Evolutionary conservation across 176 grass and related monocot species (phyloP).

Genomic region (Areca catechu): DNA sequence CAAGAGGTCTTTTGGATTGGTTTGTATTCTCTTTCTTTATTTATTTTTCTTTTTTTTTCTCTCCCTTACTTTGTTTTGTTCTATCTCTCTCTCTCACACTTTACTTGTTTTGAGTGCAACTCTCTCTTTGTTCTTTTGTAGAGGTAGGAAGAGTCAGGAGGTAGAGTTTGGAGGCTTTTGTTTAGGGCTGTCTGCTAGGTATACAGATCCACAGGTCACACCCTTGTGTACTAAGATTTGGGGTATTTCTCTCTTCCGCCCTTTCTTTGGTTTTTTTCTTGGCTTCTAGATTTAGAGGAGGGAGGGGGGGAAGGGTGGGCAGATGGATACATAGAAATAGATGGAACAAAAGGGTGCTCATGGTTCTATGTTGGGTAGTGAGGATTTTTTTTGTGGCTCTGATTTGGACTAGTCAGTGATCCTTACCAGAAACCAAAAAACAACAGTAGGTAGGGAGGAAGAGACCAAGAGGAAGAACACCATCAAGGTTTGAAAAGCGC

Average conservation of each 20-base stretch:
- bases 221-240: conserved; percentile 7
- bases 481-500: too few species aligned
- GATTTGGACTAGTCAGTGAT: conserved; percentile 19
- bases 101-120: conserved; percentile 28
- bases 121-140: conserved; percentile 40
- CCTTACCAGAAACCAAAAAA: conserved; percentile 26
- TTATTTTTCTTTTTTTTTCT: conserved; percentile 11
- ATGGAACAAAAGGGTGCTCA: conserved; percentile 7
- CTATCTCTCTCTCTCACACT: conserved; percentile 23
- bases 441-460: background rate
- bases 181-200: background rate
- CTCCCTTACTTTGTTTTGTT: conserved; percentile 21
- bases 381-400: conserved; percentile 10
- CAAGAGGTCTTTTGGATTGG: conserved; percentile 12
- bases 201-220: too few species aligned
- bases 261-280: conserved; percentile 17
- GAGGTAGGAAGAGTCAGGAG: background rate
- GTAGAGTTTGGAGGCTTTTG: conserved; percentile 1
- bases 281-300: conserved; percentile 10
- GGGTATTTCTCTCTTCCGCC: background rate
- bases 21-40: conserved; percentile 24
- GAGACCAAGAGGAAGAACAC: background rate
- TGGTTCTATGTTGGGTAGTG: conserved; percentile 15
- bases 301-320: conserved; percentile 3
- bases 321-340: conserved; percentile 12